phyloP scores from a whole-genome alignment of 1,284 basidiomycete genomes.

The Papiliotrema flavescens region DNA sequence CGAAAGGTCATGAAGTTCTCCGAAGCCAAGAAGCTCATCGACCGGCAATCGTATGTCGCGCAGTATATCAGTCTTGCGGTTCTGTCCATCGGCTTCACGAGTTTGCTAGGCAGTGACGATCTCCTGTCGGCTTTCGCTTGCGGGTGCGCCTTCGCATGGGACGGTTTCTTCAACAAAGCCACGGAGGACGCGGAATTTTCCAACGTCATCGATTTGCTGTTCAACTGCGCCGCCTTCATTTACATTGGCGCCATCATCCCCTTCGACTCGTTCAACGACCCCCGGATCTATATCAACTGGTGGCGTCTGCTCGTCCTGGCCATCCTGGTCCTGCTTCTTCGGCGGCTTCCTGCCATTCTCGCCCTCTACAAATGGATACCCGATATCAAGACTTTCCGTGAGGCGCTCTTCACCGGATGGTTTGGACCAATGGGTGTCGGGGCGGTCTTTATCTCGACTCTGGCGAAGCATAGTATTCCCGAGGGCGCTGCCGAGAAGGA shows the following conservation, averaged over 20 bases:
- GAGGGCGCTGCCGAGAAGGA: constrained; percentile 51
- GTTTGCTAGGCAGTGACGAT: constrained; percentile 88
- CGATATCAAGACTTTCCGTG: constrained; percentile 82
- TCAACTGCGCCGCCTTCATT: constrained; percentile 87
- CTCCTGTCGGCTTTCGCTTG: constrained; percentile 91
- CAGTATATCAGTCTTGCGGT: constrained; percentile 81
- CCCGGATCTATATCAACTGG: constrained; percentile 64
- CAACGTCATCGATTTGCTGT: constrained; percentile 82
- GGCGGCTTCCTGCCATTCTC: constrained; percentile 78
- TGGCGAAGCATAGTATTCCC: constrained; percentile 69
- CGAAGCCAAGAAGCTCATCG: constrained; percentile 82
- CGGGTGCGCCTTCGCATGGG: constrained; percentile 97
- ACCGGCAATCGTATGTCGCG: constrained; percentile 89
- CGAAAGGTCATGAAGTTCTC: constrained; percentile 95
- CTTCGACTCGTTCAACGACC: constrained; percentile 70
- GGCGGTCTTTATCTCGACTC: constrained; percentile 86
- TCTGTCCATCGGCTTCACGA: constrained; percentile 74
- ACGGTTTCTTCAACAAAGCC: constrained; percentile 95
- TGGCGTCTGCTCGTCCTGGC: constrained; percentile 81
- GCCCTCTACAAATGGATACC: constrained; percentile 84
- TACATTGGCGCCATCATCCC: constrained; percentile 95
- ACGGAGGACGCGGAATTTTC: constrained; percentile 94
- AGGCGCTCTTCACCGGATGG: constrained; percentile 78
- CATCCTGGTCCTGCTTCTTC: constrained; percentile 69
- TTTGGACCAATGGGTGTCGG: constrained; percentile 83